phyloP scores from a whole-genome alignment of 2,329 filamentous ascomycete species.

The Colletotrichum orbiculare region DNA sequence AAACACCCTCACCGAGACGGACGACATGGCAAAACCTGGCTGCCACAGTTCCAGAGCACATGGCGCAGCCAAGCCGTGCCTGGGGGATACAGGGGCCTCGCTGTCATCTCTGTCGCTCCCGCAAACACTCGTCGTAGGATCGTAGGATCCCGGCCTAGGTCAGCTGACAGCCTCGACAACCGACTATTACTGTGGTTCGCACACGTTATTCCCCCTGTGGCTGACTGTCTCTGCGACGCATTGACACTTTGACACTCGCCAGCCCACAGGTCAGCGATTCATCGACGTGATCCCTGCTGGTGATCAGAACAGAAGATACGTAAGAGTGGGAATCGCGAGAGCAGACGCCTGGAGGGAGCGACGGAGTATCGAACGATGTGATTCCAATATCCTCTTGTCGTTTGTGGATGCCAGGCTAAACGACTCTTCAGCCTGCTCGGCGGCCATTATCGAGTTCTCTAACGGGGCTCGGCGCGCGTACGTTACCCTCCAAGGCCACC shows the following conservation, averaged over 20 bases:
- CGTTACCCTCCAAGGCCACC: not conserved
- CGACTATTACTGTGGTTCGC: not conserved
- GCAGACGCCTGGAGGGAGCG: no score
- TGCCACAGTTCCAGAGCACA: slow-evolving; percentile 14
- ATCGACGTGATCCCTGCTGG: slow-evolving; percentile 28
- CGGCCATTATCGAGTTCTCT: slow-evolving; percentile 1
- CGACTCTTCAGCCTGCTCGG: slow-evolving; percentile 8
- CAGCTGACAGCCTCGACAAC: not conserved
- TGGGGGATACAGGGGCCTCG: slow-evolving; percentile 24
- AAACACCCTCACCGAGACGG: not conserved
- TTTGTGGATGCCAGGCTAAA: slow-evolving; percentile 10
- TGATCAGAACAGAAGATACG: slow-evolving; percentile 9
- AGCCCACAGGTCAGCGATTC: slow-evolving; percentile 25
- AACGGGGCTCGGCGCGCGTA: slow-evolving; percentile 6
- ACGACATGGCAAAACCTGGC: slow-evolving; percentile 23
- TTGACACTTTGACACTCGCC: slow-evolving; percentile 23
- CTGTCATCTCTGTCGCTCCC: slow-evolving; percentile 15
- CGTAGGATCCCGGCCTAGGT: not conserved
- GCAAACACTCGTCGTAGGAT: not conserved
- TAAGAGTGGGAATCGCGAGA: not conserved
- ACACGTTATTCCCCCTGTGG: not conserved
- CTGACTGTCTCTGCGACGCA: not conserved
- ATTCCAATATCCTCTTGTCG: not conserved
- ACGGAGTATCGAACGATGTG: no score
- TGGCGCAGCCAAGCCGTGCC: slow-evolving; percentile 23